A percentile compares a stretch with the other conserved stretches of the same genome.
phyloP scores from a whole-genome alignment of 495 filamentous ascomycete species.

The Penicillium taxi region DNA sequence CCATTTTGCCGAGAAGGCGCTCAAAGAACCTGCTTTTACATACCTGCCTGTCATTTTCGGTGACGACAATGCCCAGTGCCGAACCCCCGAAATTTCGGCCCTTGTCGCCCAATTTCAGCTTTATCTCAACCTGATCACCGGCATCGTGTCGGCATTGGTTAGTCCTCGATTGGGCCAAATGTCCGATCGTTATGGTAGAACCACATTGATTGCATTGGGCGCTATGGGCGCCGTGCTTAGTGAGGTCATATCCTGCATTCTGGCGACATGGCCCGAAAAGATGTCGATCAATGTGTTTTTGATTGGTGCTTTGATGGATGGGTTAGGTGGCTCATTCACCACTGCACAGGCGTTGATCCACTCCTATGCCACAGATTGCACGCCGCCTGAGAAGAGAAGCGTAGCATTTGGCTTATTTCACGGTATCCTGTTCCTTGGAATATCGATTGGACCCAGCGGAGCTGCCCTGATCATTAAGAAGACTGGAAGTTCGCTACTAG shows the following conservation, averaged over 20 bases:
- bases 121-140: constrained; percentile 60
- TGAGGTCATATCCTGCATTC: constrained; percentile 68
- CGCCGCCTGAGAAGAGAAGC: constrained; percentile 64
- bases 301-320: constrained; percentile 66
- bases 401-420: constrained; percentile 89
- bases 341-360: constrained; percentile 69
- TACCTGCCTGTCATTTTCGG: constrained; percentile 59
- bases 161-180: constrained; percentile 76
- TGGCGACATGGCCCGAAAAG: constrained; percentile 63
- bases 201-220: constrained; percentile 56
- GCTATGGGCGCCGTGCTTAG: constrained; percentile 57
- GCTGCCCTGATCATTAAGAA: constrained; percentile 67
- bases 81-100: constrained; percentile 60
- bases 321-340: constrained; percentile 79
- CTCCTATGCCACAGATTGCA: constrained; percentile 85
- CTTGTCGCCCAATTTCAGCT: constrained; percentile 71
- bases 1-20: constrained; percentile 58
- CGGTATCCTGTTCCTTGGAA: constrained; percentile 75
- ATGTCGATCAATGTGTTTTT: constrained; percentile 68
- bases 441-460: constrained; percentile 74
- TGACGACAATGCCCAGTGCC: constrained; percentile 64
- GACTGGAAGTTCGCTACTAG: constrained; percentile 56
- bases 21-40: constrained; percentile 49
- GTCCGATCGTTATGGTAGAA: constrained; percentile 84
- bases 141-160: constrained; percentile 63